phyloP scores from a whole-genome alignment of 345 rosid genomes.

The Durio zibethinus region DNA sequence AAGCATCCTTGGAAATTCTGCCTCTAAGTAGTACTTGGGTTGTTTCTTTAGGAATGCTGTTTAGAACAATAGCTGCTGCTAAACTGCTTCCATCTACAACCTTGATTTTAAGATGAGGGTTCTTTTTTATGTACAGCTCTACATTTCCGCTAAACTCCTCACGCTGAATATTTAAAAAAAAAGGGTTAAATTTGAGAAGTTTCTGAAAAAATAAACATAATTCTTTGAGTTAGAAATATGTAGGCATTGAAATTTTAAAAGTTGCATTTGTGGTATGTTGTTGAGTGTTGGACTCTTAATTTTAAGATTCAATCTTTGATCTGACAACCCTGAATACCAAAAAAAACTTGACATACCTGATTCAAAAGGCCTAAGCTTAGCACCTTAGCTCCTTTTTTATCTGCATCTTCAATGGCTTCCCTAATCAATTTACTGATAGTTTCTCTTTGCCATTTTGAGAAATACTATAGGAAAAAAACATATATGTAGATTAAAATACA shows the following conservation, averaged over 20 bases:
- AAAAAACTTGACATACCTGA: slow-evolving; percentile 30
- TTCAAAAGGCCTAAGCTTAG: slow-evolving; percentile 45
- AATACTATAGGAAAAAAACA: slow-evolving; percentile 19
- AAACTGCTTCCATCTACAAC: slow-evolving; percentile 61
- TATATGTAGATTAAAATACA: background rate
- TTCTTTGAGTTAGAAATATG: background rate
- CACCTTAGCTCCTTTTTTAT: slow-evolving; percentile 33
- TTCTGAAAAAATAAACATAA: background rate
- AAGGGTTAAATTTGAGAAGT: background rate
- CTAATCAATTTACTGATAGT: slow-evolving; percentile 35
- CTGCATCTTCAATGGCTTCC: slow-evolving; percentile 41
- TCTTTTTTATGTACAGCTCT: slow-evolving; percentile 40
- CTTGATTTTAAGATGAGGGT: slow-evolving; percentile 41
- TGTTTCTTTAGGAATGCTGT: slow-evolving; percentile 37
- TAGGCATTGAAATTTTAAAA: background rate
- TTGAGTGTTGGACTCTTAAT: too few species aligned
- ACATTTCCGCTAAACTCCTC: slow-evolving; percentile 50
- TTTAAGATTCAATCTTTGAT: too few species aligned
- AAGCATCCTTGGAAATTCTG: slow-evolving; percentile 39
- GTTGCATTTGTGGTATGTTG: too few species aligned
- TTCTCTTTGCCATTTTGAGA: slow-evolving; percentile 15
- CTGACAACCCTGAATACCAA: too few species aligned
- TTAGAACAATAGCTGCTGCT: slow-evolving; percentile 45
- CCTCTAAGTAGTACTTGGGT: slow-evolving; percentile 40
- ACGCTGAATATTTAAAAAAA: slow-evolving; percentile 26